A percentile compares a stretch with the other conserved stretches of the same genome.
phyloP scores from a whole-genome alignment of 164 flowering plant genomes.

The Berberis thunbergii region DNA sequence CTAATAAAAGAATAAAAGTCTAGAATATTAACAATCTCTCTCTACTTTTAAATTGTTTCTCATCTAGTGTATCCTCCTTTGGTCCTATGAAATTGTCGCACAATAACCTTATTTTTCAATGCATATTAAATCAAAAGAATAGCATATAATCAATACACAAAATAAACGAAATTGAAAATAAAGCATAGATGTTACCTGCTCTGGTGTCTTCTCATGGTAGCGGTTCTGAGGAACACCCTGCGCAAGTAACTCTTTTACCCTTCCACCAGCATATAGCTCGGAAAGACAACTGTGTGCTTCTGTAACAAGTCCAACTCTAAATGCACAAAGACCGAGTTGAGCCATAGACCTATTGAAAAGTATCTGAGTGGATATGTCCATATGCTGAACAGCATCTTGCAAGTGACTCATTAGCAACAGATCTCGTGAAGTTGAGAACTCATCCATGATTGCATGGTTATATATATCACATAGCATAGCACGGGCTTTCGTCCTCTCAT shows the following conservation, averaged over 20 bases:
- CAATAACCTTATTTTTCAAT: too few relatives aligned
- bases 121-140: too few relatives aligned
- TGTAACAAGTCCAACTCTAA: conserved; percentile 52
- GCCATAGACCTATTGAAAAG: conserved; percentile 94
- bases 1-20: too few relatives aligned
- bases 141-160: too few relatives aligned
- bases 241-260: conserved; percentile 88
- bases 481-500: conserved; percentile 57
- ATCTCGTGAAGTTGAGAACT: conserved; percentile 68
- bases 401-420: conserved; percentile 34
- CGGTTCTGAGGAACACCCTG: conserved; percentile 93
- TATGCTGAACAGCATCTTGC: conserved; percentile 40
- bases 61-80: too few relatives aligned
- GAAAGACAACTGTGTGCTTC: conserved; percentile 89
- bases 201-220: conserved; percentile 94
- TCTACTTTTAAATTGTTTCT: too few relatives aligned
- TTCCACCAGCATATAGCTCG: conserved; percentile 87
- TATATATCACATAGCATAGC: conserved; percentile 66
- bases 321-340: conserved; percentile 91
- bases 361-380: conserved; percentile 90
- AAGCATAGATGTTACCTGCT: conserved; percentile 49
- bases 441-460: conserved; percentile 85
- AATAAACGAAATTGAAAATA: too few relatives aligned
- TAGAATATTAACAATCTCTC: too few relatives aligned
- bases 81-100: too few relatives aligned